A percentile compares a stretch with the other conserved stretches of the same genome.
These are phyloP conservation scores for Solanum virginianum DNA, from an alignment of 257 asterid genomes.

Conservation along the genomic window DNA sequence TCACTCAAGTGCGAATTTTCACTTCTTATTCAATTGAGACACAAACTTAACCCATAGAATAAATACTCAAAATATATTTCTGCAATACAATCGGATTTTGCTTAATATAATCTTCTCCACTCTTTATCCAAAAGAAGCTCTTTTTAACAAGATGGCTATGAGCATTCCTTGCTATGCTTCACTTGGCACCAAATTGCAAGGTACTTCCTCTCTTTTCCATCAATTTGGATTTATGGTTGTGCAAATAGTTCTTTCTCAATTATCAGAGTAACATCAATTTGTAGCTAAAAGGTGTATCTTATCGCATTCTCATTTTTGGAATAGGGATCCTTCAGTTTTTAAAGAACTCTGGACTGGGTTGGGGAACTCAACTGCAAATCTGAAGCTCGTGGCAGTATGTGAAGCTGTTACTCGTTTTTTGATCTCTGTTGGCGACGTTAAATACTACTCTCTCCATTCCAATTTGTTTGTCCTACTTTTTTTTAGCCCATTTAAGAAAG, in stretches of 20 bases:
- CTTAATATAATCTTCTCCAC: background rate
- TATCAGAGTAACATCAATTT: background rate
- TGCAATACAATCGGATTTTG: background rate
- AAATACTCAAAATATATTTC: background rate
- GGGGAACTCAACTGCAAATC: constrained; percentile 47
- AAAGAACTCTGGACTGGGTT: constrained; percentile 63
- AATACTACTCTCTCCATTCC: background rate
- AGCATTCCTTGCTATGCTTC: constrained; percentile 32
- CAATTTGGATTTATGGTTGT: background rate
- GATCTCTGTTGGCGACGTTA: background rate
- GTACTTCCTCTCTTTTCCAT: constrained; percentile 1
- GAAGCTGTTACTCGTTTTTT: background rate
- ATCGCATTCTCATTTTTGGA: background rate
- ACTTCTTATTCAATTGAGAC: background rate
- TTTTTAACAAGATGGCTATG: constrained; percentile 15
- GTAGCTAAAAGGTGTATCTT: background rate
- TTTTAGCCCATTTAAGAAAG: background rate
- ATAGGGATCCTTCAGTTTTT: constrained; percentile 43
- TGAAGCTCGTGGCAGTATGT: constrained; percentile 85
- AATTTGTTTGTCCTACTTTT: background rate
- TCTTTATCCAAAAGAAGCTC: background rate
- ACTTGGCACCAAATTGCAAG: constrained; percentile 20
- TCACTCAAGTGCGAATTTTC: background rate
- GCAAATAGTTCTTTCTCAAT: background rate
- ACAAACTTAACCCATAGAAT: background rate